Evolutionary conservation across 768 basidiomycete genomes (phyloP), one percentile per base, ranked within the genome.

Genomic region (Leucocoprinus birnbaumii): DNA sequence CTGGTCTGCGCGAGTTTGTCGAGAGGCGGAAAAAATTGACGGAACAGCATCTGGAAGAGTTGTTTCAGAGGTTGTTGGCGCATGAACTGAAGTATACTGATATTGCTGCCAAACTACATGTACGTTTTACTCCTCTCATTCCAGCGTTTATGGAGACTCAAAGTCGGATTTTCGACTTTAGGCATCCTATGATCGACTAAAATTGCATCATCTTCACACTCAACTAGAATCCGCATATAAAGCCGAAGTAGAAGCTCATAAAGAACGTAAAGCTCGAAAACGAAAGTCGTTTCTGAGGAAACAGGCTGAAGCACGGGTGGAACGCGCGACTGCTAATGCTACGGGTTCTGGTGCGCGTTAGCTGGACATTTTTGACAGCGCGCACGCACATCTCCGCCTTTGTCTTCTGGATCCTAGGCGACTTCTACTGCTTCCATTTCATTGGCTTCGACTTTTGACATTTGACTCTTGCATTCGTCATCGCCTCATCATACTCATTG

Each of bases 81-180:
- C 73, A 73, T 63, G 73, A 75, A 60, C 57, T 58, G 48, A 76
- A 76, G 58, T 57, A 75, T 51, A 59, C 61, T 37, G 68, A 75
- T 61, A 65, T 76, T 27, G 64, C 69, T 42, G 65, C 66, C 51
- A 73, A 73, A 56, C 70, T 71, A 60, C 64, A 62, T 50, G 73
- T 71, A 55, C 35, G 69, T 63, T 42, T 19, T 24, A 13, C 44
- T 21, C 37, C 37, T 14, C 24, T 24, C 22, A 26, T 38, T 37
- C 13, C 19, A 5, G 22, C 53, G n/a, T n/a, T n/a, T n/a, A n/a
- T n/a, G n/a, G n/a, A n/a, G n/a, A n/a, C n/a, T n/a, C n/a, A n/a
- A n/a, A n/a, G n/a, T 26, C 24, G 13, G 25, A 10, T 47, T 34
- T 41, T 11, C 9, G n/a, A n/a, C n/a, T n/a, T n/a, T 26, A 72